phyloP scores from a whole-genome alignment of 495 filamentous ascomycete genomes.

The Rhizodiscina lignyota region DNA sequence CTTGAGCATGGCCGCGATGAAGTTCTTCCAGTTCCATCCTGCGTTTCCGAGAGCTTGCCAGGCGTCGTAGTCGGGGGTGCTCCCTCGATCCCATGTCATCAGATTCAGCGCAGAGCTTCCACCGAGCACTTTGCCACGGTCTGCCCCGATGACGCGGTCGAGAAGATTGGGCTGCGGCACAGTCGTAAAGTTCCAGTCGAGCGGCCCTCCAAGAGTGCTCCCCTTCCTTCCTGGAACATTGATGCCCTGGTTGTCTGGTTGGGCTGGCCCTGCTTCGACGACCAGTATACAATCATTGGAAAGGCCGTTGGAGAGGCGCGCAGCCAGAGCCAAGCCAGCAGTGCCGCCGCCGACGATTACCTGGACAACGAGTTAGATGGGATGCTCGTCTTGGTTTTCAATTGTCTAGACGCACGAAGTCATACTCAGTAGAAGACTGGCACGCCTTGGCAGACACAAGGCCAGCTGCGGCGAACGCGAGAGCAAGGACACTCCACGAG shows the following conservation, averaged over 20 bases:
- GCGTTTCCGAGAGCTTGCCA: slow-evolving; percentile 5
- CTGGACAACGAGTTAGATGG: too few species aligned
- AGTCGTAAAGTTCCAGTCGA: slow-evolving; percentile 16
- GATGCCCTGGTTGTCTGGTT: slow-evolving; percentile 6
- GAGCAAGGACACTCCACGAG: too few species aligned
- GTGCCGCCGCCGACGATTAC: slow-evolving; percentile 16
- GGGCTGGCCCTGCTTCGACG: slow-evolving; percentile 13
- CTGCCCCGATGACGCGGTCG: slow-evolving; percentile 5
- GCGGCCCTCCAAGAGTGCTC: slow-evolving; percentile 6
- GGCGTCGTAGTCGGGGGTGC: slow-evolving; percentile 1
- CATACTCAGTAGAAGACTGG: too few species aligned
- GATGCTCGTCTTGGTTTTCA: too few species aligned
- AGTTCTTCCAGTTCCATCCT: slow-evolving; percentile 9
- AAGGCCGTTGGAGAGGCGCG: slow-evolving; percentile 8
- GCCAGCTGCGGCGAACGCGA: too few species aligned
- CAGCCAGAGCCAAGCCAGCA: slow-evolving; percentile 11
- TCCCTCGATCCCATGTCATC: slow-evolving; percentile 5
- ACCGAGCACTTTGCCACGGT: slow-evolving; percentile 16
- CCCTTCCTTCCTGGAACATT: slow-evolving; percentile 11
- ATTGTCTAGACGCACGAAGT: too few species aligned
- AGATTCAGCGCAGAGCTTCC: slow-evolving; percentile 6
- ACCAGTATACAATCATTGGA: slow-evolving; percentile 8
- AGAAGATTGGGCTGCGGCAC: slow-evolving; percentile 8
- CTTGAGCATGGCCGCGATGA: slow-evolving; percentile 21
- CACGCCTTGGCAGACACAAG: too few species aligned